These are phyloP conservation scores for Tilletia caries DNA, from an alignment of 1,284 basidiomycete species.

Conservation along the genomic window DNA sequence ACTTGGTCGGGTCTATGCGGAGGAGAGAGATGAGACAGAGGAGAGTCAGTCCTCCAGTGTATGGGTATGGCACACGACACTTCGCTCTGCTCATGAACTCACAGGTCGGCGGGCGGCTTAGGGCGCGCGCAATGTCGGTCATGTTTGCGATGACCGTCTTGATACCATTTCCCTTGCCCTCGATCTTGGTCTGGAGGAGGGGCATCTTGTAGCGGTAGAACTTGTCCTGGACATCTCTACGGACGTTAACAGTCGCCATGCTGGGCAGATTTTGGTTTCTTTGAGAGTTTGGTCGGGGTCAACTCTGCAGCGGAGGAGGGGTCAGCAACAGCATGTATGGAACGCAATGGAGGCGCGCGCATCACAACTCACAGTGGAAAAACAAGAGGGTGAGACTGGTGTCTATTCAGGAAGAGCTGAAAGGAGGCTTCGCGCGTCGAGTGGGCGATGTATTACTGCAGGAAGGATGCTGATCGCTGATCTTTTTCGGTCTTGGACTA, in stretches of 20 bases:
- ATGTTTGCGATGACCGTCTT: slow-evolving; percentile 84
- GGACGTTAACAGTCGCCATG: slow-evolving; percentile 83
- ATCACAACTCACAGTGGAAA: too few relatives aligned
- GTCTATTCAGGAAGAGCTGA: too few relatives aligned
- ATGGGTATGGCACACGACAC: slow-evolving; percentile 2
- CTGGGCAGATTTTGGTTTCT: slow-evolving; percentile 17
- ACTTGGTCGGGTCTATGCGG: slow-evolving; percentile 88
- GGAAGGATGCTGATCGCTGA: background rate
- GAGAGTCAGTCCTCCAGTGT: too few relatives aligned
- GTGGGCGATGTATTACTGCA: background rate
- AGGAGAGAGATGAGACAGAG: background rate
- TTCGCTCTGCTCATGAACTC: slow-evolving; percentile 28
- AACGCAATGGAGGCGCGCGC: too few relatives aligned
- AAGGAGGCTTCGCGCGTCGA: background rate
- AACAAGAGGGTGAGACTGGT: too few relatives aligned
- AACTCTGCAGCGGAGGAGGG: background rate
- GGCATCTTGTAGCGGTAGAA: slow-evolving; percentile 77
- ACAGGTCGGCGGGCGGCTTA: slow-evolving; percentile 85
- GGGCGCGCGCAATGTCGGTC: slow-evolving; percentile 92
- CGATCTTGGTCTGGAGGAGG: slow-evolving; percentile 88
- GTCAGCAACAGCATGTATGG: background rate
- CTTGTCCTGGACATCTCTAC: slow-evolving; percentile 88
- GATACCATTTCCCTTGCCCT: slow-evolving; percentile 99
- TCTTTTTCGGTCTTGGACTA: slow-evolving; percentile 5
- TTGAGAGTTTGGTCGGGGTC: background rate